These are phyloP conservation scores for Xylariaceae sp. DNA, from an alignment of 2,329 filamentous ascomycete species.

Conservation along the genomic window DNA sequence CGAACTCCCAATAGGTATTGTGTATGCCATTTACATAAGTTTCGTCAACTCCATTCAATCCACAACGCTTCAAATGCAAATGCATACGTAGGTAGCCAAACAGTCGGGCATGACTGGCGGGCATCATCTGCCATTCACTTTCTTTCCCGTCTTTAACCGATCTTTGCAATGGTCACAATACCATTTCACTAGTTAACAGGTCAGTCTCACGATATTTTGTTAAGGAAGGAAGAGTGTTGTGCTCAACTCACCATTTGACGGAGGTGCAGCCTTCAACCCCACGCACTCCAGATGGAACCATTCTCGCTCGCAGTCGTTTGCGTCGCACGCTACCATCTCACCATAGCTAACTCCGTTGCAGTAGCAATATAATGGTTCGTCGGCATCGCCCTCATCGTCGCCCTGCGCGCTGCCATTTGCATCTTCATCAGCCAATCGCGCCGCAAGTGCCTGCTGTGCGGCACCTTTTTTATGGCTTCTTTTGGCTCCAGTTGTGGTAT, in stretches of 20 bases:
- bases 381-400: constrained; percentile 57
- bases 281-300: constrained; percentile 86
- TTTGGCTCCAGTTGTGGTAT: constrained; percentile 34
- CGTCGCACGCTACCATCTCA: constrained; percentile 80
- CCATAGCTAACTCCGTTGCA: constrained; percentile 78
- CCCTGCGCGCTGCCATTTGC: constrained; percentile 38
- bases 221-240: background rate
- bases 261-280: constrained; percentile 73
- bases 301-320: constrained; percentile 66
- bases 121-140: constrained; percentile 41
- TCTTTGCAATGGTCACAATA: constrained; percentile 77
- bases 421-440: constrained; percentile 39
- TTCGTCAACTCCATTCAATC: background rate
- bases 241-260: constrained; percentile 61
- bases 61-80: too few species aligned
- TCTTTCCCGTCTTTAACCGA: constrained; percentile 54
- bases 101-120: too few species aligned
- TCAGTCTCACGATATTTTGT: constrained; percentile 20
- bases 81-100: too few species aligned
- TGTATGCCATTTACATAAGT: background rate
- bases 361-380: constrained; percentile 74
- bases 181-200: constrained; percentile 62
- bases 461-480: constrained; percentile 58
- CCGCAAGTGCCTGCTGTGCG: constrained; percentile 25
- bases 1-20: background rate